A percentile compares a stretch with the other conserved stretches of the same genome.
phyloP scores from a whole-genome alignment of 2,329 filamentous ascomycete species.

The Aspergillus floridensis region DNA sequence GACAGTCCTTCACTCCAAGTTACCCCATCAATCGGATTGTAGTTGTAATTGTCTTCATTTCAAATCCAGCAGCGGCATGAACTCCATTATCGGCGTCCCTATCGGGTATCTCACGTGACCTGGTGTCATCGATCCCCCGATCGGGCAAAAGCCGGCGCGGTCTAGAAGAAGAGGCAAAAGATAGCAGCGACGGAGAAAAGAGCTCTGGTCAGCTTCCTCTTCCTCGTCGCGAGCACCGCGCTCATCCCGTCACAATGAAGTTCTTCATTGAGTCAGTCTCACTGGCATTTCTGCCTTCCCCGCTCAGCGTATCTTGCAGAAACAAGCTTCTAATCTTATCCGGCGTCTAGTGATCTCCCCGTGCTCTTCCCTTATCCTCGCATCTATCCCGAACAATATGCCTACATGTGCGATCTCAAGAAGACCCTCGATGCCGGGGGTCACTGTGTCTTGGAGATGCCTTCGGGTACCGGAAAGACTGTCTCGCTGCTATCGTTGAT shows the following conservation, averaged over 20 bases:
- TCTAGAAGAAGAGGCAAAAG: conserved; percentile 12
- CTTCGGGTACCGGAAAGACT: conserved; percentile 96
- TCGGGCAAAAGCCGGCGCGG: conserved; percentile 29
- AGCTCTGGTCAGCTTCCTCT: not conserved
- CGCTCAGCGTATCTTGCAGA: not conserved
- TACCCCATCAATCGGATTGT: not conserved
- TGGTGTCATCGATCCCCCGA: conserved; percentile 33
- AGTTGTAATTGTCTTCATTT: not conserved
- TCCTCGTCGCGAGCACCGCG: conserved; percentile 16
- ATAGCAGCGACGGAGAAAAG: not conserved
- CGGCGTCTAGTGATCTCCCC: conserved; percentile 56
- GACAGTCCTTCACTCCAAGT: conserved; percentile 1
- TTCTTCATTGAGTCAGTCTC: conserved; percentile 68
- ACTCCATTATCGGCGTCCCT: conserved; percentile 25
- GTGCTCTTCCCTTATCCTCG: conserved; percentile 72
- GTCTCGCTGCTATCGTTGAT: conserved; percentile 93
- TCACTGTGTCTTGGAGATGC: conserved; percentile 97
- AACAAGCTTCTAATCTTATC: conserved; percentile 6
- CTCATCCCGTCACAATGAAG: conserved; percentile 59
- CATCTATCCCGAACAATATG: conserved; percentile 73
- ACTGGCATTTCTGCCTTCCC: not conserved
- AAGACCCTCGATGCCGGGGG: conserved; percentile 88
- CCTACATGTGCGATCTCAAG: conserved; percentile 82
- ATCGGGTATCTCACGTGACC: conserved; percentile 34
- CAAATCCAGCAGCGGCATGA: conserved; percentile 4